phyloP scores from a whole-genome alignment of 352 stramenopile genomes.

The Globisporangium acanthophoron region DNA sequence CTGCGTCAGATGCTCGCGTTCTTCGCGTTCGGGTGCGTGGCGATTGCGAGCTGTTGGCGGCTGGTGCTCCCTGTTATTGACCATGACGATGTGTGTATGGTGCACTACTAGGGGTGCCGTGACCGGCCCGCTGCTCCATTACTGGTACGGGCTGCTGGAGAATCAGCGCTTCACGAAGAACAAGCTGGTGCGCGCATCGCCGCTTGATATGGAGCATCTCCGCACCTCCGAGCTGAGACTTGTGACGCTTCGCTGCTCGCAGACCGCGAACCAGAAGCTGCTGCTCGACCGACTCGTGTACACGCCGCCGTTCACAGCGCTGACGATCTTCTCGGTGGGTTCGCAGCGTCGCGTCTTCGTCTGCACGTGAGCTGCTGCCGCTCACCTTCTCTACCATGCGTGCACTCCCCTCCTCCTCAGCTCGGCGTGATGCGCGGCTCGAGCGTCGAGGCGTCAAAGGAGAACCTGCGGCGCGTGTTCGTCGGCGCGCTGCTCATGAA shows the following conservation, averaged over 20 bases:
- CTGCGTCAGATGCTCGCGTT: slow-evolving; percentile 63
- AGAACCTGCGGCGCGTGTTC: slow-evolving; percentile 45
- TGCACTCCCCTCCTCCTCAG: slow-evolving; percentile 12
- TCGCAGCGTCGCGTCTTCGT: background rate
- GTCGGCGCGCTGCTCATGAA: slow-evolving; percentile 58
- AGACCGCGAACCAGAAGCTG: slow-evolving; percentile 77
- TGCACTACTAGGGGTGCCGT: slow-evolving; percentile 18
- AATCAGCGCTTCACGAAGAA: slow-evolving; percentile 52
- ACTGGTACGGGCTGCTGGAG: slow-evolving; percentile 68
- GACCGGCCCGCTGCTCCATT: slow-evolving; percentile 58
- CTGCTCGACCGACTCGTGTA: slow-evolving; percentile 58
- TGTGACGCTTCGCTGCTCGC: background rate
- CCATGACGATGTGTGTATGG: background rate
- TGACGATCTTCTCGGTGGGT: slow-evolving; percentile 64
- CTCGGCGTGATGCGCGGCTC: slow-evolving; percentile 54
- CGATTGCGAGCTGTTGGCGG: background rate
- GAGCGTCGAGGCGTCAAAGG: slow-evolving; percentile 34
- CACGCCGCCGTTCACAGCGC: slow-evolving; percentile 59
- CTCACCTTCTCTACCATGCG: slow-evolving; percentile 4
- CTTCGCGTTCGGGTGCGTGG: slow-evolving; percentile 53
- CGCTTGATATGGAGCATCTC: background rate
- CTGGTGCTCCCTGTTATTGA: background rate
- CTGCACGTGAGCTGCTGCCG: background rate
- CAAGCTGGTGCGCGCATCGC: slow-evolving; percentile 38
- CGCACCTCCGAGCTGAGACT: background rate